Evolutionary conservation across 306 rosid species (phyloP).

Genomic region (Medicago arabica): DNA sequence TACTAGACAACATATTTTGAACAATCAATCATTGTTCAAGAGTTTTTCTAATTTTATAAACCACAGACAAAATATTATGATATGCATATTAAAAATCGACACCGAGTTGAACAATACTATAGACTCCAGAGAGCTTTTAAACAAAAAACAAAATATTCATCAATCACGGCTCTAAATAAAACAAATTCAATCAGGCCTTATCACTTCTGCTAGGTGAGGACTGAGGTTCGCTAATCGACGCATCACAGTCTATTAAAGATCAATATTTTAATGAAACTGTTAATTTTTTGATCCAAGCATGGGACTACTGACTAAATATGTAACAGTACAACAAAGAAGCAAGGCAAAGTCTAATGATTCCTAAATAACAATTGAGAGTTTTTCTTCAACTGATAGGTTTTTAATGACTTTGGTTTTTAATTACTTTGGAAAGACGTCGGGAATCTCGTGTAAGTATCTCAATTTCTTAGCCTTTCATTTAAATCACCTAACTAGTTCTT

Average conservation of each 20-base stretch:
- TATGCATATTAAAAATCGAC: background rate
- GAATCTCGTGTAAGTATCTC: conserved; percentile 14
- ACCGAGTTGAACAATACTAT: background rate
- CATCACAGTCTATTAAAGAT: conserved; percentile 3
- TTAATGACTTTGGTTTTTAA: background rate
- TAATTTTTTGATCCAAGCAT: background rate
- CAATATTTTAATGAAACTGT: background rate
- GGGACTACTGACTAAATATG: background rate
- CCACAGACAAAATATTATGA: background rate
- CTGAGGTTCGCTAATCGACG: background rate
- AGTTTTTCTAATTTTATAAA: conserved; percentile 8
- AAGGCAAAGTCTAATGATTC: conserved; percentile 1
- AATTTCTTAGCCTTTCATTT: conserved; percentile 9
- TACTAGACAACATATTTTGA: background rate
- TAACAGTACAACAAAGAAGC: background rate
- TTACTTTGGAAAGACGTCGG: background rate
- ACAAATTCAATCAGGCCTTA: conserved; percentile 5
- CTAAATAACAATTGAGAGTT: background rate
- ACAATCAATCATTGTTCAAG: background rate
- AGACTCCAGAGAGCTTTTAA: background rate
- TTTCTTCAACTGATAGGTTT: background rate
- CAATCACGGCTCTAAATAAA: background rate
- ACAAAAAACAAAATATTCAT: background rate
- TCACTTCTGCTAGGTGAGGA: background rate
- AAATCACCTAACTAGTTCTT: conserved; percentile 7